Conservation (phyloP, 371 early-diverging fungal genomes). For the Coemansia linderi region DNA sequence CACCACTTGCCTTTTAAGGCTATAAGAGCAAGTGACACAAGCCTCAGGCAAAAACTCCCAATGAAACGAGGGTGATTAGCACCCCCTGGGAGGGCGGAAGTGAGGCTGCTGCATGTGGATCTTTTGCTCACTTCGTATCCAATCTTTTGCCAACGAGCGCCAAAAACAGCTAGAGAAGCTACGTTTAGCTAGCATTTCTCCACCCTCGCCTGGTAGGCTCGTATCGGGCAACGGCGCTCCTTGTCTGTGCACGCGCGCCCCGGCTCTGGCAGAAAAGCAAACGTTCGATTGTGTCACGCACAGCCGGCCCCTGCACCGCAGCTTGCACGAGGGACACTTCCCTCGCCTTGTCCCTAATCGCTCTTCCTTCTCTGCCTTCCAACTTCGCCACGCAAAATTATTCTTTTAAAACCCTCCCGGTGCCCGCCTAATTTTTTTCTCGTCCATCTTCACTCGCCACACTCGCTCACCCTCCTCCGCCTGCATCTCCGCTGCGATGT, state of each 20-base stretch:
- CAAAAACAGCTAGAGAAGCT: too few species aligned
- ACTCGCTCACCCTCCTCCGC: neutral
- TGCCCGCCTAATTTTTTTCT: neutral
- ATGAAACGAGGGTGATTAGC: neutral
- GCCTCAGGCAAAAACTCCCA: neutral
- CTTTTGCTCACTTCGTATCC: neutral
- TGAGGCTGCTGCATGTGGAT: neutral
- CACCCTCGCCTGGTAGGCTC: too few species aligned
- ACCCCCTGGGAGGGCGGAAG: neutral
- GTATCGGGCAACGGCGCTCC: neutral
- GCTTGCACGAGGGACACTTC: slow-evolving; percentile 4
- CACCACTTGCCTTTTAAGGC: slow-evolving; percentile 6
- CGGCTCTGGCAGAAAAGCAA: slow-evolving; percentile 5
- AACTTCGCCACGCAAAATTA: neutral
- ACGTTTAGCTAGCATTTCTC: too few species aligned
- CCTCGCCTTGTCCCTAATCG: neutral
- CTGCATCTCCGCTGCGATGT: neutral
- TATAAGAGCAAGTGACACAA: neutral
- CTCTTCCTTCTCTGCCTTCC: neutral
- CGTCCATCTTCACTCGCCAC: neutral
- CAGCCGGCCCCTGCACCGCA: neutral
- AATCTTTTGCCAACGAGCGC: neutral
- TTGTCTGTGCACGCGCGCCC: slow-evolving; percentile 3
- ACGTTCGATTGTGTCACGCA: slow-evolving; percentile 7
- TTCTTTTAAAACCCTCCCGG: neutral